Evolutionary conservation across 768 basidiomycete species (phyloP), one percentile per base, ranked within the genome.

Genomic region (Boletus rufocinnamomeus): DNA sequence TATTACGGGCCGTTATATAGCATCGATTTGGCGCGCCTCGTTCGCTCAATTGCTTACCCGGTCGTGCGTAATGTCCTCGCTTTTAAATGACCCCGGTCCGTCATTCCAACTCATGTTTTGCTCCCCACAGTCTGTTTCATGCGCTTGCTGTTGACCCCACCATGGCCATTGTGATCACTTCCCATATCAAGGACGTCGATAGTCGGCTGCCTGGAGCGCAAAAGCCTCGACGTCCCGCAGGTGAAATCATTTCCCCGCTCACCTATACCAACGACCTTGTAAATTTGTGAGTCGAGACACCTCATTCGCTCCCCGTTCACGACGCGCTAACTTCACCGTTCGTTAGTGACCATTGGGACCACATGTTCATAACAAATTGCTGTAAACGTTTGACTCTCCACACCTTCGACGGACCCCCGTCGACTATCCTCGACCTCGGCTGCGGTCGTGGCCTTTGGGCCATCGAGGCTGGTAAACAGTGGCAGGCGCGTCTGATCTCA

Each of bases 391-490:
- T 87, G 34, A 84, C 88, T 0, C 76, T 84, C 58, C 79, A 84
- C 63, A 73, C 78, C 45, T 85, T 86, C 51, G 73, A 77, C 9
- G 66, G 64, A 0, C 80, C 83, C 3, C 90, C 88, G 0, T 25
- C 66, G 1, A 69, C 74, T 4, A 76, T 89, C 0, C 80, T 92
- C 13, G 88, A 90, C 65, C 72, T 92, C 10, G 90, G 88, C 0
- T 89, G 87, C 66, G 88, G 89, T 6, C 80, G 76, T 46, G 89
- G 89, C 2, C 79, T 80, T 51, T 92, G 90, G 89, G 80, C 80
- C 4, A 76, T 91, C 30, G 83, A 87, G 58, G 87, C 87, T 6
- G 88, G 85, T 3, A 83, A 78, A 63, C 72, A 75, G 47, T 91
- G 89, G 88, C 77, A 77, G 68, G 90, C 86, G 58, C 44, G 82